Evolutionary conservation across 495 filamentous ascomycete genomes (phyloP).

Genomic region (Trichoderma orchidacearum): DNA sequence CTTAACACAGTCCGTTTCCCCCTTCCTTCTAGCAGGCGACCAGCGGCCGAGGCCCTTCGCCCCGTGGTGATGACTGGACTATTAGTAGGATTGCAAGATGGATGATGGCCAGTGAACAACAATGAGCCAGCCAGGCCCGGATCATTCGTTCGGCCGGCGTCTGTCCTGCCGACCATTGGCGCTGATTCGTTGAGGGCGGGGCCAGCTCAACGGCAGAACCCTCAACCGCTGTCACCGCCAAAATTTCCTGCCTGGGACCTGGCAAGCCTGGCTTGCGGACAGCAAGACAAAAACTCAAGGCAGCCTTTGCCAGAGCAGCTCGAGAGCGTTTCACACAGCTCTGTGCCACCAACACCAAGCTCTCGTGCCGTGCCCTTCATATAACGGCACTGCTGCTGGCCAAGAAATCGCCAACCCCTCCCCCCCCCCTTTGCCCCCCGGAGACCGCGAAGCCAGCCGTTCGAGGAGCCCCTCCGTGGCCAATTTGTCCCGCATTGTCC

Average conservation of each 20-base stretch:
- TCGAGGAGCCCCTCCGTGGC: not conserved
- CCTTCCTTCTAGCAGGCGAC: not conserved
- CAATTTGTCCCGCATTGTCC: not conserved
- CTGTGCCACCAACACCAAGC: not conserved
- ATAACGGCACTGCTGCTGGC: not conserved
- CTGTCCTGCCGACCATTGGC: not conserved
- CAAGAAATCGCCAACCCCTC: not conserved
- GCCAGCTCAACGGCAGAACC: not conserved
- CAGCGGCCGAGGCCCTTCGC: not conserved
- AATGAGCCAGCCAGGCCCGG: not conserved
- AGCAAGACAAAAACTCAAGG: not conserved
- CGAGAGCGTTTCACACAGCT: not conserved
- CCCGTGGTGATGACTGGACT: no score
- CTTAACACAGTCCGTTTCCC: no score
- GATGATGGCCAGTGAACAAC: not conserved
- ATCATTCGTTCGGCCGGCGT: not conserved
- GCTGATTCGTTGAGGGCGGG: not conserved
- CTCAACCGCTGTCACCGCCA: not conserved
- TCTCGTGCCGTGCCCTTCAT: not conserved
- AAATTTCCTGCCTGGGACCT: not conserved
- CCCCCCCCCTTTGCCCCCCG: not conserved
- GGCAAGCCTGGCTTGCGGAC: not conserved
- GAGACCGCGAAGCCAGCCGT: not conserved
- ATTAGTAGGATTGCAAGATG: no score
- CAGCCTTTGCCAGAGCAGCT: not conserved